Percentiles rank a stretch among this genome's conserved stretches.
Evolutionary conservation across 2,329 filamentous ascomycete genomes (phyloP).

Genomic region (Monascus ruber): DNA sequence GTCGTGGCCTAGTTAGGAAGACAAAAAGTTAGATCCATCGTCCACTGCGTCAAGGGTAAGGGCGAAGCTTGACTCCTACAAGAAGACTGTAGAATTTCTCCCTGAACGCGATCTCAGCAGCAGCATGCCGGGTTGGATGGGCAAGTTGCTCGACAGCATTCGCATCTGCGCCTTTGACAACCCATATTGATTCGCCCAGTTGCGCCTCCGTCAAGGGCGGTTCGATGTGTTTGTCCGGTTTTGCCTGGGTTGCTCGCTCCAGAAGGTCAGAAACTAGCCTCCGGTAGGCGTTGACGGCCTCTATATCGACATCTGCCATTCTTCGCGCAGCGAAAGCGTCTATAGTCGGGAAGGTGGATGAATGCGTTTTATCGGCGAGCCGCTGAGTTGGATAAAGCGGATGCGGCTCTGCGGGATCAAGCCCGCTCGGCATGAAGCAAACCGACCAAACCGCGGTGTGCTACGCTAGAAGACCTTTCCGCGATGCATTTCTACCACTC

Average conservation of each 20-base stretch:
- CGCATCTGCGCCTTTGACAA: slow-evolving; percentile 20
- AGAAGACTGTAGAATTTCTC: slow-evolving; percentile 68
- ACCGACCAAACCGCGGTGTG: too few relatives aligned
- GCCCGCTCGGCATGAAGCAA: slow-evolving; percentile 7
- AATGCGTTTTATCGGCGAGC: too few relatives aligned
- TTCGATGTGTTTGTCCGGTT: slow-evolving; percentile 54
- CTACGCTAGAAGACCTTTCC: too few relatives aligned
- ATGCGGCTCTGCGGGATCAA: slow-evolving; percentile 22
- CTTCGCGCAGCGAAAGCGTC: slow-evolving; percentile 1
- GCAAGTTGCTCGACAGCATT: slow-evolving; percentile 26
- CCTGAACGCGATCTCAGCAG: slow-evolving; percentile 74
- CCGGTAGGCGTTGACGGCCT: slow-evolving; percentile 35
- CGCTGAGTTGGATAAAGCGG: background rate
- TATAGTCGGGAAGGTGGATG: too few relatives aligned
- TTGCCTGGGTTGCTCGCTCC: slow-evolving; percentile 46
- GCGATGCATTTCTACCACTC: background rate
- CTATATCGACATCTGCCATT: slow-evolving; percentile 24
- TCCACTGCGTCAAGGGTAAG: background rate
- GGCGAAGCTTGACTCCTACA: slow-evolving; percentile 41
- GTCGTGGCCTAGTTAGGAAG: slow-evolving; percentile 49
- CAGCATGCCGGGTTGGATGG: slow-evolving; percentile 48
- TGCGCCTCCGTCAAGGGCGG: slow-evolving; percentile 63
- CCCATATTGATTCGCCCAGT: slow-evolving; percentile 28
- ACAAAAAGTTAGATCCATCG: slow-evolving; percentile 5
- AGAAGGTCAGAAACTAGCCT: slow-evolving; percentile 48